These are phyloP conservation scores for Allantophomopsis cytisporea DNA, from an alignment of 2,329 filamentous ascomycete genomes.

Conservation along the genomic window DNA sequence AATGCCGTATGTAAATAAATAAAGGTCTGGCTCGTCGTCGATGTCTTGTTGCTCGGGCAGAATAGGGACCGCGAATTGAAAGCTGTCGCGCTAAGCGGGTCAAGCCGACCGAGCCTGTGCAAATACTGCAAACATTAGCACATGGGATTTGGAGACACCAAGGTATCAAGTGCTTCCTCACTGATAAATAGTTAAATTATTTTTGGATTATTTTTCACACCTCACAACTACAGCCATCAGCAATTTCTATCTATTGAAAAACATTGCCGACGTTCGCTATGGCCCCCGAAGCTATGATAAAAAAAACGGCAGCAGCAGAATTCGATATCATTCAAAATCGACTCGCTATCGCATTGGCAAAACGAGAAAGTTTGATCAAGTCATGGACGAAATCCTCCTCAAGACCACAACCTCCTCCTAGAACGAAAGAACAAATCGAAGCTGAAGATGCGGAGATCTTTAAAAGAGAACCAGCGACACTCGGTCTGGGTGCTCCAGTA, in stretches of 20 bases:
- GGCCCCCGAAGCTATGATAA: conserved; percentile 4
- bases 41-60: conserved; percentile 1
- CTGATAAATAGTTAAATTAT: too few species aligned
- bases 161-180: too few species aligned
- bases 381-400: conserved; percentile 15
- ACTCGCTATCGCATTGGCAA: conserved; percentile 16
- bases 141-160: too few species aligned
- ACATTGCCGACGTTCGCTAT: background rate
- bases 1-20: conserved; percentile 11
- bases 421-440: conserved; percentile 18
- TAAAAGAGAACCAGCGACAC: conserved; percentile 12
- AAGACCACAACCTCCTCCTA: conserved; percentile 6
- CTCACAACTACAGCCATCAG: too few species aligned
- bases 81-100: conserved; percentile 1
- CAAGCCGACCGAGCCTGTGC: background rate
- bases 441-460: conserved; percentile 17
- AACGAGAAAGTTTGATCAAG: conserved; percentile 16
- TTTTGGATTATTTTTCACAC: too few species aligned
- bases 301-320: conserved; percentile 9
- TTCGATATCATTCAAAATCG: conserved; percentile 17
- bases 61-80: background rate
- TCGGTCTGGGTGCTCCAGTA: conserved; percentile 18
- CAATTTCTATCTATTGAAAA: too few species aligned
- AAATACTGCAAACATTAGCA: too few species aligned
- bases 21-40: conserved; percentile 1